Base-by-base conservation (phyloP, 192 early-diverging fungal genomes). In the Allomyces javanicus region DNA sequence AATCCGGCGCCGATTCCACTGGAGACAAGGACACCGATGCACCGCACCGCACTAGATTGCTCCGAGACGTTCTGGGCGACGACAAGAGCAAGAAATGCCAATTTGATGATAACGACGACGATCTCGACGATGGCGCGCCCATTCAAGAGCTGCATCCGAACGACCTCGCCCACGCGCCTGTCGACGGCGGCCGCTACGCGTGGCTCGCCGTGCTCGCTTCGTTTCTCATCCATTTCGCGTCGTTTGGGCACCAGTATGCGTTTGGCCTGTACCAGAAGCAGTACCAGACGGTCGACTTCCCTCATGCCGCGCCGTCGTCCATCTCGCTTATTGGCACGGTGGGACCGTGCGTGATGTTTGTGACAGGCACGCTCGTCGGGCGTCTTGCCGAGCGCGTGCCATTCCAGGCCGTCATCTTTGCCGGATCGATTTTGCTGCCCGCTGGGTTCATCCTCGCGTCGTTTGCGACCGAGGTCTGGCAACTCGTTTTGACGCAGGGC, bases 381-480 rank as follows among this genome's bases (percentile, higher is more conserved):
- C 22, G 23, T 21, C 66, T 81, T 7, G 67, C 68, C 62, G 76
- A 78, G 10, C 10, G 14, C 50, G 68, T 67, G n/a, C 74, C 72
- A 10, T 71, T 66, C 64, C 65, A 66, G 11, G 3, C 64, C 61
- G 66, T 72, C 61, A 67, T 58, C 2, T 24, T 68, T 43, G 61
- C 67, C 61, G 72, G 71, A 11, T 62, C 25, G 7, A 21, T 75
- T 25, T 50, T 76, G 50, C 63, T 77, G 70, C 72, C 78, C n/a
- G 22, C 85, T 1, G 84, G 84, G 19, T 70, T 84, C 40, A 67
- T 85, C 10, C 68, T 84, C 9, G 80, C 82, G 12, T 81, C 79
- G 40, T 86, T 84, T 67, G 71, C 81, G 12, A 85, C 76, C 12
- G 67, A 80, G 63, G 69, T 84, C 0, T 88, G 86, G 86, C 82